Percentiles rank a stretch among this genome's conserved stretches.
Evolutionary conservation across 371 early-diverging fungal species (phyloP).

Genomic region (Lichtheimia hyalospora): DNA sequence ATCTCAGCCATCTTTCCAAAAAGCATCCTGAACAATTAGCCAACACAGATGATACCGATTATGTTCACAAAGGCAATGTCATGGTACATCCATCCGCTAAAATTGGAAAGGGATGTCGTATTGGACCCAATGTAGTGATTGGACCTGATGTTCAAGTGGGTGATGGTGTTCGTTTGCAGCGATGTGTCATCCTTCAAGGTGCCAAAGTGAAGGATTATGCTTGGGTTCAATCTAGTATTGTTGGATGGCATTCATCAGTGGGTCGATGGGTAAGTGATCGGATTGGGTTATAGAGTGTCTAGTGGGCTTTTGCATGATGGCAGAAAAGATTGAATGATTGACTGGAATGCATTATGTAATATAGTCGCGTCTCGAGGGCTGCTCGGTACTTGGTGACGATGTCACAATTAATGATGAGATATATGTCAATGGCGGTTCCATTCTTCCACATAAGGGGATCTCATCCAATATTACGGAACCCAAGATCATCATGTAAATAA

Average conservation of each 20-base stretch:
- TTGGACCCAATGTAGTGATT: slow-evolving; percentile 94
- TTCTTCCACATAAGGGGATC: slow-evolving; percentile 94
- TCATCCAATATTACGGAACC: slow-evolving; percentile 89
- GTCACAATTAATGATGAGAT: slow-evolving; percentile 91
- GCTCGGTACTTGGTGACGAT: slow-evolving; percentile 94
- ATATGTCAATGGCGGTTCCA: slow-evolving; percentile 92
- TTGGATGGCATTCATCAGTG: slow-evolving; percentile 96
- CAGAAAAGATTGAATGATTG: no score
- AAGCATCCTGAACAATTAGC: slow-evolving; percentile 71
- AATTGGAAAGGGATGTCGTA: slow-evolving; percentile 92
- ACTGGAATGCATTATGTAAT: no score
- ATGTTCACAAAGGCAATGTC: slow-evolving; percentile 82
- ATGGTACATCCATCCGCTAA: slow-evolving; percentile 90
- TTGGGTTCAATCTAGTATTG: slow-evolving; percentile 90
- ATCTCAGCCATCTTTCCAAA: slow-evolving; percentile 82
- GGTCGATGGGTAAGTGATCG: slow-evolving; percentile 73
- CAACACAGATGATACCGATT: slow-evolving; percentile 60
- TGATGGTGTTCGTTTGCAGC: slow-evolving; percentile 92
- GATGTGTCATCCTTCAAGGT: slow-evolving; percentile 91
- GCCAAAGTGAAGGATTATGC: slow-evolving; percentile 87
- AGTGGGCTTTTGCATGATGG: no score
- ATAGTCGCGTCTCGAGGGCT: slow-evolving; percentile 84
- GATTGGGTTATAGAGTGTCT: no score
- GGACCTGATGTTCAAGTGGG: slow-evolving; percentile 95
- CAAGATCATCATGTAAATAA: slow-evolving; percentile 90